Evolutionary conservation across 2,329 filamentous ascomycete genomes (phyloP).

Genomic region (Ophioceras dolichostomum): DNA sequence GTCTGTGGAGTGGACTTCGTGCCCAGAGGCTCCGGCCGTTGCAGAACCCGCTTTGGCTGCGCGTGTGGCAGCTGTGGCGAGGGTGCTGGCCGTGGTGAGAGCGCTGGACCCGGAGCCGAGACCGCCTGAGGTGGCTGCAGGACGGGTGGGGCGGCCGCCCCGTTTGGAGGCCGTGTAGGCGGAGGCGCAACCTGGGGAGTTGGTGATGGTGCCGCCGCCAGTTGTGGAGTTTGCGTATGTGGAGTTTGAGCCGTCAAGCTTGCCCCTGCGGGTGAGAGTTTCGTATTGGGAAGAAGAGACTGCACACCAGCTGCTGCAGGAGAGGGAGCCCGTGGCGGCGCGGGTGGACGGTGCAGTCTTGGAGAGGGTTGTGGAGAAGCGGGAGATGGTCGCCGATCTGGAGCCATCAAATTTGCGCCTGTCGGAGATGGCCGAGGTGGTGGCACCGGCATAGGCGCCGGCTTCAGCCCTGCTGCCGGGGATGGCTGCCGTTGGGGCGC

Average conservation of each 20-base stretch:
- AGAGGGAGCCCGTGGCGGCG: background rate
- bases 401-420: no score
- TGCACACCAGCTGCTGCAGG: background rate
- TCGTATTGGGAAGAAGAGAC: no score
- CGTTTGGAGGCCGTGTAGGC: constrained; percentile 6
- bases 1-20: constrained; percentile 17
- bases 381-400: no score
- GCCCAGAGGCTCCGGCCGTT: constrained; percentile 18
- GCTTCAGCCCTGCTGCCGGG: background rate
- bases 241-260: no score
- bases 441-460: no score
- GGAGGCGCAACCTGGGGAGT: no score
- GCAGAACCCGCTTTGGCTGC: constrained; percentile 14
- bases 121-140: constrained; percentile 26
- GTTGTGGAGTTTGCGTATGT: no score
- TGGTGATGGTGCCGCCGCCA: no score
- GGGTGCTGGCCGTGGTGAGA: constrained; percentile 14
- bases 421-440: no score
- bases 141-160: constrained; percentile 3
- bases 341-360: background rate
- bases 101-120: no score
- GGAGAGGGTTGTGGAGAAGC: background rate
- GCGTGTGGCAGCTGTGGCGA: constrained; percentile 13
- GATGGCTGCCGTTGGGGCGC: background rate
- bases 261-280: no score